Evolutionary conservation across 495 filamentous ascomycete genomes (phyloP).

Genomic region (Lindgomyces ingoldianus): DNA sequence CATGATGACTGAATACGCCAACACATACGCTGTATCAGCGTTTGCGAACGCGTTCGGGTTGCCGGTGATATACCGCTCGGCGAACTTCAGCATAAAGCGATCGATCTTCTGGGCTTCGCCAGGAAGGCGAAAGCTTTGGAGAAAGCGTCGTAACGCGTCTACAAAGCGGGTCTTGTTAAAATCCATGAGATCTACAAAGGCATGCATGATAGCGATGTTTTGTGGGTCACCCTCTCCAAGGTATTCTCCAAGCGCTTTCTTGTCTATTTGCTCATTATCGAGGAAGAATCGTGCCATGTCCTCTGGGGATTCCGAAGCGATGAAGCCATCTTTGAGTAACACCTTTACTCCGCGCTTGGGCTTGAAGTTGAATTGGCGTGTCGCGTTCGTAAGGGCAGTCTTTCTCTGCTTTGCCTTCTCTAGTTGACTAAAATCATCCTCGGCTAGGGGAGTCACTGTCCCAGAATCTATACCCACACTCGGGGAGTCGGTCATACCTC

Average conservation of each 20-base stretch:
- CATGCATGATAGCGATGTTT: conserved; percentile 97
- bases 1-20: conserved; percentile 90
- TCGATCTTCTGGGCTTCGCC: conserved; percentile 99
- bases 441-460: conserved; percentile 71
- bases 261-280: conserved; percentile 74
- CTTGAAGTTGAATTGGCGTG: conserved; percentile 97
- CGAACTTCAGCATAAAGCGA: conserved; percentile 99
- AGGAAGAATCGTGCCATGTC: conserved; percentile 86
- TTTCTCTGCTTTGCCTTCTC: conserved; percentile 93
- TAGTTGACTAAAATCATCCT: conserved; percentile 88
- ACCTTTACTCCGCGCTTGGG: conserved; percentile 90
- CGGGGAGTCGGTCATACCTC: conserved; percentile 34
- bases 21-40: conserved; percentile 94
- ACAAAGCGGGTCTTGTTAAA: conserved; percentile 93
- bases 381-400: conserved; percentile 83
- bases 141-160: conserved; percentile 83
- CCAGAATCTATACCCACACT: conserved; percentile 45
- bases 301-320: conserved; percentile 68
- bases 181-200: conserved; percentile 94
- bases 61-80: conserved; percentile 87
- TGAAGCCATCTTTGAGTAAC: conserved; percentile 81
- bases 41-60: conserved; percentile 98
- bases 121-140: conserved; percentile 92
- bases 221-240: conserved; percentile 89
- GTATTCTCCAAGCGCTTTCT: conserved; percentile 89